Evolutionary conservation across 2,329 filamentous ascomycete species (phyloP).

Genomic region (Fusarium citri): DNA sequence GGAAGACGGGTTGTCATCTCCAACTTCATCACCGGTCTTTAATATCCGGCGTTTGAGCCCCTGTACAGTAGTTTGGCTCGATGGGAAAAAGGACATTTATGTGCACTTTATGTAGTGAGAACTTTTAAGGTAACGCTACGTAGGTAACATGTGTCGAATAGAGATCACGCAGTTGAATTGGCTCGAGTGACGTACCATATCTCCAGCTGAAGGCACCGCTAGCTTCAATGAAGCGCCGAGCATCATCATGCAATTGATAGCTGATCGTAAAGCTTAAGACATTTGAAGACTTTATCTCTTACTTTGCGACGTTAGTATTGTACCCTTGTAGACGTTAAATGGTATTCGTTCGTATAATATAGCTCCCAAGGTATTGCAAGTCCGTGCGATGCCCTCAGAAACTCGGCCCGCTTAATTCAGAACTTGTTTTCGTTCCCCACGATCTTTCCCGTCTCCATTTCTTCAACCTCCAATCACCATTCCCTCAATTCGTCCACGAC

Average conservation of each 20-base stretch:
- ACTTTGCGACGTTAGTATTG: not conserved
- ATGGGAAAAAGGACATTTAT: not conserved
- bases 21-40: slow-evolving; percentile 27
- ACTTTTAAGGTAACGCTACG: not conserved
- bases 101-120: not conserved
- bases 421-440: slow-evolving; percentile 26
- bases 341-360: not conserved
- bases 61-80: not conserved
- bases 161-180: not conserved
- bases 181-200: slow-evolving; percentile 6
- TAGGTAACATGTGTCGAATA: not conserved
- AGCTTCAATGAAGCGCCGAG: not conserved
- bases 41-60: slow-evolving; percentile 17
- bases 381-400: slow-evolving; percentile 40
- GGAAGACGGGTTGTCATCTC: slow-evolving; percentile 11
- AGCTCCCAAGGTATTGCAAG: slow-evolving; percentile 16
- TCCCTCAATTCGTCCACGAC: not conserved
- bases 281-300: not conserved
- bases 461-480: slow-evolving; percentile 5
- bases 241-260: not conserved
- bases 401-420: slow-evolving; percentile 40
- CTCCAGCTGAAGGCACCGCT: not conserved
- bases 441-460: slow-evolving; percentile 2
- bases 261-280: not conserved
- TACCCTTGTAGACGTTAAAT: not conserved